Evolutionary conservation across 2,329 filamentous ascomycete genomes (phyloP).

Genomic region (Rhinocladiella similis): DNA sequence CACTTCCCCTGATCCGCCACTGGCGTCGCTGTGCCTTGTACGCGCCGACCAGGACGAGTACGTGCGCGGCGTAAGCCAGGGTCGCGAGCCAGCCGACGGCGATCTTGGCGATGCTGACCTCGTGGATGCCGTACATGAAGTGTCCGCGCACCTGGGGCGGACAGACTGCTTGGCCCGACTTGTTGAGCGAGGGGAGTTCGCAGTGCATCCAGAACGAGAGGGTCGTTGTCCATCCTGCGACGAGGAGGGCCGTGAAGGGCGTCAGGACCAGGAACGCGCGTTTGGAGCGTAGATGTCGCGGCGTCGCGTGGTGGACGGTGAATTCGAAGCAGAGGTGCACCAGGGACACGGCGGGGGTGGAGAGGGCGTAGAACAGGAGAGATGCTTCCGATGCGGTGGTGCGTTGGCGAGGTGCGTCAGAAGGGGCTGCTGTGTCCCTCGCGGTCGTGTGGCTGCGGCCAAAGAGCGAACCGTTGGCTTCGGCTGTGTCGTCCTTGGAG

Average conservation of each 20-base stretch:
- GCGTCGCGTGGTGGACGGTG: conserved; percentile 20
- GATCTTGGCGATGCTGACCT: conserved; percentile 25
- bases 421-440: neutral
- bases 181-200: conserved; percentile 31
- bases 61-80: conserved; percentile 12
- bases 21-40: conserved; percentile 11
- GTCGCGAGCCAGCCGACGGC: conserved; percentile 20
- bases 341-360: conserved; percentile 14
- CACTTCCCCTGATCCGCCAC: conserved; percentile 10
- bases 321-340: conserved; percentile 23
- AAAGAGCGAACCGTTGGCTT: conserved; percentile 21
- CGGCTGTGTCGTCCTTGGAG: conserved; percentile 14
- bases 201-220: conserved; percentile 28
- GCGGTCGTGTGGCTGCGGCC: neutral
- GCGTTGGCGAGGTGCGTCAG: too few relatives aligned
- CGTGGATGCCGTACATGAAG: conserved; percentile 30
- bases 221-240: conserved; percentile 22
- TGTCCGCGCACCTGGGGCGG: conserved; percentile 49
- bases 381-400: conserved; percentile 4
- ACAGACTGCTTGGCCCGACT: conserved; percentile 47
- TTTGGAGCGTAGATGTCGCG: conserved; percentile 11
- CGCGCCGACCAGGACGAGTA: conserved; percentile 6
- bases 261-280: conserved; percentile 30
- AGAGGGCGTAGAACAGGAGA: conserved; percentile 27
- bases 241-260: conserved; percentile 15